A percentile compares a stretch with the other conserved stretches of the same genome.
Evolutionary conservation across 371 early-diverging fungal genomes (phyloP).

Genomic region (Coemansia sp.): DNA sequence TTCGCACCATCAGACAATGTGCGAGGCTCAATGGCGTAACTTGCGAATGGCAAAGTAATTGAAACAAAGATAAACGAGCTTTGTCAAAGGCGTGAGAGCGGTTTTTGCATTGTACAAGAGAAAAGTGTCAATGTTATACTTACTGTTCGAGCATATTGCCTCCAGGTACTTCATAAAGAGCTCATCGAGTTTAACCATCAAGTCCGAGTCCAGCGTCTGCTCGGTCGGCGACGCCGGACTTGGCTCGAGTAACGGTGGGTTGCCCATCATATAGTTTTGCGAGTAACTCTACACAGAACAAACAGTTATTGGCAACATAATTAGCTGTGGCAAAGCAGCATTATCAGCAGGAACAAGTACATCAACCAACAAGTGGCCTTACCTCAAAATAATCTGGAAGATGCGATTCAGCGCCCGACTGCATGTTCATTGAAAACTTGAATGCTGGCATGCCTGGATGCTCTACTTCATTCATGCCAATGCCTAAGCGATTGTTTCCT

Average conservation of each 20-base stretch:
- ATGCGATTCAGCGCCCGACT: conserved; percentile 23
- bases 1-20: neutral
- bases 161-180: conserved; percentile 63
- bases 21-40: neutral
- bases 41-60: neutral
- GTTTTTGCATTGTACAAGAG: neutral
- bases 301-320: neutral
- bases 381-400: conserved; percentile 45
- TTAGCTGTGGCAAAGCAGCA: conserved; percentile 1
- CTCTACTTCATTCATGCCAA: conserved; percentile 21
- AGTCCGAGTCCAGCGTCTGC: conserved; percentile 58
- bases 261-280: conserved; percentile 37
- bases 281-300: conserved; percentile 39
- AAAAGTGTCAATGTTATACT: conserved; percentile 14
- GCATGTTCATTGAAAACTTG: conserved; percentile 45
- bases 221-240: conserved; percentile 39
- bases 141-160: conserved; percentile 63
- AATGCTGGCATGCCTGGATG: conserved; percentile 30
- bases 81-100: neutral
- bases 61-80: neutral
- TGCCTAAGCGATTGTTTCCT: conserved; percentile 10
- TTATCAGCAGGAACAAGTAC: neutral
- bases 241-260: conserved; percentile 35
- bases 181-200: conserved; percentile 57
- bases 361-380: neutral